phyloP scores from a whole-genome alignment of 768 basidiomycete species.

The Podaxis carcinomalis region DNA sequence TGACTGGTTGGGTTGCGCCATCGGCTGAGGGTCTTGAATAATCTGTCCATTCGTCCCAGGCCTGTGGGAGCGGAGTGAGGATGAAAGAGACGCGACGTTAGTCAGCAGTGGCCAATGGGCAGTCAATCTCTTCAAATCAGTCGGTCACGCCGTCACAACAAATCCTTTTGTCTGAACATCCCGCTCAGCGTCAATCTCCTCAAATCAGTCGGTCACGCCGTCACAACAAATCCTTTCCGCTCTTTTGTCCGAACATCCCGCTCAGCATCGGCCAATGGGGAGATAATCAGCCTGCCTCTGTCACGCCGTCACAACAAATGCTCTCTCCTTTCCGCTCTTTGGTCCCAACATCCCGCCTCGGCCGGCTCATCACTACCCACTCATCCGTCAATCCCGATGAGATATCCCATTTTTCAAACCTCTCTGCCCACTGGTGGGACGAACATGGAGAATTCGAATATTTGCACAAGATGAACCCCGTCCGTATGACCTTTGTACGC shows the following conservation, averaged over 20 bases:
- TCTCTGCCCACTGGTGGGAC: conserved; percentile 95
- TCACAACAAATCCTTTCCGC: conserved; percentile 9
- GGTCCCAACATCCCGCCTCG: conserved; percentile 6
- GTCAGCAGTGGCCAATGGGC: not conserved
- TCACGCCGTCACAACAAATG: conserved; percentile 8
- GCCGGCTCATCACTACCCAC: conserved; percentile 1
- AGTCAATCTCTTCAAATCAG: not conserved
- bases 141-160: conserved; percentile 4
- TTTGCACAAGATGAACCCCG: conserved; percentile 94
- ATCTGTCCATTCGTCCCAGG: conserved; percentile 11
- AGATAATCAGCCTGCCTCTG: no score
- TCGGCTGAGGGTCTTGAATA: conserved; percentile 9
- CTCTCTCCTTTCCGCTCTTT: conserved; percentile 8
- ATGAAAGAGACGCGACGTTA: not conserved
- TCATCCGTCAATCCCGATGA: conserved; percentile 68
- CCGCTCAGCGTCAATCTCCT: no score
- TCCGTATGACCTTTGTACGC: conserved; percentile 76
- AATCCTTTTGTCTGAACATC: conserved; percentile 3
- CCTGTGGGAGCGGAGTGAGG: conserved; percentile 10
- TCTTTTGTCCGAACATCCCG: conserved; percentile 4
- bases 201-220: not conserved
- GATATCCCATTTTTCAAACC: conserved; percentile 83
- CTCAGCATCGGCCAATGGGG: conserved; percentile 1
- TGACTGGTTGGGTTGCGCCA: conserved; percentile 1
- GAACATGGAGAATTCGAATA: conserved; percentile 86